Evolutionary conservation across 306 rosid genomes (phyloP).

Genomic region (Casuarina glauca): DNA sequence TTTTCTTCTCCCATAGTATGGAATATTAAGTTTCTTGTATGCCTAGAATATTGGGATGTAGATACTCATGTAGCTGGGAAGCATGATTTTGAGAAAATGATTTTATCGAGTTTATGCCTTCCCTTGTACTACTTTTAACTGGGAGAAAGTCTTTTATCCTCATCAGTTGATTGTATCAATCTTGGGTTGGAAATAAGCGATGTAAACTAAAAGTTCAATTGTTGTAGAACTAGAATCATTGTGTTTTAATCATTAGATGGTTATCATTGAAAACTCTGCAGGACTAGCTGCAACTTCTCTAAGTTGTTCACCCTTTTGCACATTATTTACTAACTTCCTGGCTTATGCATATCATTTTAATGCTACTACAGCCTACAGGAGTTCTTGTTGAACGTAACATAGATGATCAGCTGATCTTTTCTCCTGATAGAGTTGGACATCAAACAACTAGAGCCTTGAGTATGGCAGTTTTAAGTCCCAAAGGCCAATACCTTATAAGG

Average conservation of each 20-base stretch:
- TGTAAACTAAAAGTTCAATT: not conserved
- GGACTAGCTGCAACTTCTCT: not conserved
- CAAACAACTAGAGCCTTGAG: constrained; percentile 14
- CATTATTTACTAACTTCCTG: constrained; percentile 7
- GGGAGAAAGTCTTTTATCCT: not conserved
- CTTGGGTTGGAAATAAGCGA: not conserved
- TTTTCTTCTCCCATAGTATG: not conserved
- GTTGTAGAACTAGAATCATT: not conserved
- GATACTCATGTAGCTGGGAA: not conserved
- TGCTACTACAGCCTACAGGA: constrained; percentile 55
- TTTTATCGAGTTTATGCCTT: not conserved
- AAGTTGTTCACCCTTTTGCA: not conserved
- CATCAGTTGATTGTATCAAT: not conserved
- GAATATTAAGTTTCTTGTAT: not conserved
- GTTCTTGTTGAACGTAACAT: constrained; percentile 58
- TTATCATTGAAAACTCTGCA: not conserved
- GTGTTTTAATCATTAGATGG: not conserved
- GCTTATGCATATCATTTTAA: constrained; percentile 19
- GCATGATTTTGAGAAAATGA: not conserved
- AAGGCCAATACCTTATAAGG: constrained; percentile 33
- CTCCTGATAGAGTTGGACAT: constrained; percentile 51
- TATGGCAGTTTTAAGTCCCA: constrained; percentile 25
- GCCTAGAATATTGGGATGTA: not conserved
- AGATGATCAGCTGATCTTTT: constrained; percentile 52
- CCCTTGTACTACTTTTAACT: not conserved